Evolutionary conservation across 2,329 filamentous ascomycete genomes (phyloP).

Genomic region (Xylaria sp.): DNA sequence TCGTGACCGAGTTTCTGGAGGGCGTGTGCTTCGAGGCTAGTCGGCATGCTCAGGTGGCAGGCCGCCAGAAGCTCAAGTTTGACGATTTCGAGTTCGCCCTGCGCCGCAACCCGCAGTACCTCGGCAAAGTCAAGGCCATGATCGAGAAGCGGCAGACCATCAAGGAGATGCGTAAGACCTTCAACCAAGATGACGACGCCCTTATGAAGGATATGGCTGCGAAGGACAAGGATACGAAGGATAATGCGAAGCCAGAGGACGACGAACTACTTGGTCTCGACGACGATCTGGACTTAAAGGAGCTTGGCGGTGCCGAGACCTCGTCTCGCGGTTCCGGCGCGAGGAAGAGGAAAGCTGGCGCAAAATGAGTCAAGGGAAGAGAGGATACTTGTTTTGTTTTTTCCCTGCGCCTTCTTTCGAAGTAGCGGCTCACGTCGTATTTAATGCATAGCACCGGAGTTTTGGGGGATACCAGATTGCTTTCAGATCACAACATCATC

Average conservation of each 20-base stretch:
- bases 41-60: conserved; percentile 80
- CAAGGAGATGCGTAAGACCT: conserved; percentile 79
- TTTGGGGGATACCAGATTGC: conserved; percentile 35
- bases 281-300: conserved; percentile 41
- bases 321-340: conserved; percentile 34
- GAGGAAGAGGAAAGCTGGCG: conserved; percentile 37
- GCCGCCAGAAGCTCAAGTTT: conserved; percentile 95
- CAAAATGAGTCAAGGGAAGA: conserved; percentile 20
- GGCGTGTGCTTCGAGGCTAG: conserved; percentile 91
- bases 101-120: conserved; percentile 80
- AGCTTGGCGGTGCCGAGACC: conserved; percentile 26
- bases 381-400: not conserved
- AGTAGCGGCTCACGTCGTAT: conserved; percentile 20
- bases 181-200: conserved; percentile 70
- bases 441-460: conserved; percentile 40
- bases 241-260: conserved; percentile 33
- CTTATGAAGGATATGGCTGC: conserved; percentile 41
- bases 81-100: conserved; percentile 97
- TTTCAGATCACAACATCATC: conserved; percentile 19
- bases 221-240: conserved; percentile 14
- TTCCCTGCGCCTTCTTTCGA: not conserved
- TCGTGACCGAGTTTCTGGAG: conserved; percentile 95
- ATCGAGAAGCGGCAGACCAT: conserved; percentile 87
- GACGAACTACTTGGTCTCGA: conserved; percentile 46
- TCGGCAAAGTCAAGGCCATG: conserved; percentile 89